Percentiles rank a stretch among this genome's conserved stretches.
These are phyloP conservation scores for Tephrocybe sp. DNA, from an alignment of 768 basidiomycete species.

Conservation along the genomic window DNA sequence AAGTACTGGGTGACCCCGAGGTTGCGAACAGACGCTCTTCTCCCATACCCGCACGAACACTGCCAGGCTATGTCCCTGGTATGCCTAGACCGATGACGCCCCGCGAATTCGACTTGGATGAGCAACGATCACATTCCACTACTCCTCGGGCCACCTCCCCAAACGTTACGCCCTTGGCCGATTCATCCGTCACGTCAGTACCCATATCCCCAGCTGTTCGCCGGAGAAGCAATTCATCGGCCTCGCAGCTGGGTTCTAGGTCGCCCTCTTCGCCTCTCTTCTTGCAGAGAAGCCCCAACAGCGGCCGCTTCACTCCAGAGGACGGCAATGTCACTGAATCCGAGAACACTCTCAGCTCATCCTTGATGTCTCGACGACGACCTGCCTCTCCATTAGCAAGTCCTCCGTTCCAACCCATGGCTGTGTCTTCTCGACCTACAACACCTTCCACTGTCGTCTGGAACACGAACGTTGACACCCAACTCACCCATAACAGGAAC, in stretches of 20 bases:
- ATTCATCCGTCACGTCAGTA: slow-evolving; percentile 29
- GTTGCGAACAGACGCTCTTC: slow-evolving; percentile 45
- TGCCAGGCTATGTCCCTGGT: slow-evolving; percentile 86
- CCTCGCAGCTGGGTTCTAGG: slow-evolving; percentile 45
- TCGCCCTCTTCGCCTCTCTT: slow-evolving; percentile 52
- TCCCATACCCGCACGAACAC: slow-evolving; percentile 56
- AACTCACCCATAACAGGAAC: slow-evolving; percentile 47
- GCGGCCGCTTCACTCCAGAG: slow-evolving; percentile 64
- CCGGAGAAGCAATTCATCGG: slow-evolving; percentile 53
- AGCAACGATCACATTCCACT: slow-evolving; percentile 66
- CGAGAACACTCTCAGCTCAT: slow-evolving; percentile 48
- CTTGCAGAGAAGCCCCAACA: slow-evolving; percentile 55
- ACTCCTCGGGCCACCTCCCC: slow-evolving; percentile 81
- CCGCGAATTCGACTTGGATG: slow-evolving; percentile 72
- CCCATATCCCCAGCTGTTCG: slow-evolving; percentile 35
- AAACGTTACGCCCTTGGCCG: slow-evolving; percentile 31
- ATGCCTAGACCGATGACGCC: slow-evolving; percentile 93
- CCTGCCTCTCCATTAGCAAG: slow-evolving; percentile 73
- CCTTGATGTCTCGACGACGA: slow-evolving; percentile 53
- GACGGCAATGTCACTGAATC: slow-evolving; percentile 35
- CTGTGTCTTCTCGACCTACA: slow-evolving; percentile 58
- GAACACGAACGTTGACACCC: slow-evolving; percentile 39
- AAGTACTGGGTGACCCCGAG: slow-evolving; percentile 43
- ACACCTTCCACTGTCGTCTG: slow-evolving; percentile 79
- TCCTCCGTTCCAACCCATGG: slow-evolving; percentile 57